Evolutionary conservation across 768 basidiomycete species (phyloP).

Genomic region (Amanita brunnescens): DNA sequence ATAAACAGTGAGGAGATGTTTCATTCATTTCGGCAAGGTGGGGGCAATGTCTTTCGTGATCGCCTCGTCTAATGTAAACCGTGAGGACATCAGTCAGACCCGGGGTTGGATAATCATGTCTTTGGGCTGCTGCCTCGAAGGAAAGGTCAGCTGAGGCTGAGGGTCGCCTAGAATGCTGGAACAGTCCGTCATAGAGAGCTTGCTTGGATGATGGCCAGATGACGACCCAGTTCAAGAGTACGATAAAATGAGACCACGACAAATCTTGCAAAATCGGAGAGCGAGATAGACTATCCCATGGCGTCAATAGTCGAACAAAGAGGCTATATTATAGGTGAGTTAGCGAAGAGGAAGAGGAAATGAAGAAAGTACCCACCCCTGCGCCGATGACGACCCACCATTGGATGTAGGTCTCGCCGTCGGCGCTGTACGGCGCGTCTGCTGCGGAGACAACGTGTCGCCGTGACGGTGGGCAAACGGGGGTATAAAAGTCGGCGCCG

Average conservation of each 20-base stretch:
- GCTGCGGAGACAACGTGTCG: conserved; percentile 23
- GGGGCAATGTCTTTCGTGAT: conserved; percentile 46
- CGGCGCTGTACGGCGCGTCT: conserved; percentile 25
- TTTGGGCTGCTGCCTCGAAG: background rate
- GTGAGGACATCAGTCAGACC: conserved; percentile 39
- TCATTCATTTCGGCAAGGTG: conserved; percentile 37
- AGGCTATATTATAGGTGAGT: conserved; percentile 22
- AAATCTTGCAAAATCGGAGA: conserved; percentile 46
- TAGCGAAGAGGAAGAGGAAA: background rate
- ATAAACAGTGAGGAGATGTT: no score
- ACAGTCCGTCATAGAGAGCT: conserved; percentile 9
- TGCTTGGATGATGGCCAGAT: conserved; percentile 25
- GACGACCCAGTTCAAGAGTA: conserved; percentile 39
- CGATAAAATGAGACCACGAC: conserved; percentile 45
- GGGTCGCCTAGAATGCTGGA: background rate
- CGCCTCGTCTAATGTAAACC: conserved; percentile 48
- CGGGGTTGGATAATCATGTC: conserved; percentile 10
- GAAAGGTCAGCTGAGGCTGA: conserved; percentile 6
- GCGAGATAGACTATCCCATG: conserved; percentile 32
- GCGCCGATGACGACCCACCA: conserved; percentile 36
- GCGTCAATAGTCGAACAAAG: conserved; percentile 35
- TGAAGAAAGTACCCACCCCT: conserved; percentile 28
- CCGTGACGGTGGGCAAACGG: conserved; percentile 31
- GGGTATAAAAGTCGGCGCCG: conserved; percentile 39
- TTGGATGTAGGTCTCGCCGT: conserved; percentile 34